Evolutionary conservation across 352 stramenopile species (phyloP), one percentile per base, ranked within the genome.

Genomic region (Globisporangium alternatum): DNA sequence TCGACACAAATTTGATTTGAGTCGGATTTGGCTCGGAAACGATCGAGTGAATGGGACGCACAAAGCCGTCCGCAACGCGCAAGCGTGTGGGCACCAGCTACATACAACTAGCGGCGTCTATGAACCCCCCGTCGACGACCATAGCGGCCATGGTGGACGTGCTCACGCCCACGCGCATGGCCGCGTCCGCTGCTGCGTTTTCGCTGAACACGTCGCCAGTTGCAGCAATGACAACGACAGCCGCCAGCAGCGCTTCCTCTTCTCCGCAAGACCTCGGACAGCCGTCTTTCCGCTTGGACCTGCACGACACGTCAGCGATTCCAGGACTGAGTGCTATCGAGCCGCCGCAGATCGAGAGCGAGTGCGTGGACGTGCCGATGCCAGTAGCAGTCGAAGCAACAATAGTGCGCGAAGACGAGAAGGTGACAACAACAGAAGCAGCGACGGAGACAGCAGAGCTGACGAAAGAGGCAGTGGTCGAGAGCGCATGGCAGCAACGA

Each of bases 31-130:
- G n/a, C n/a, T n/a, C n/a, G 6, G 6, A 47, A 59, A 25, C 30
- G 7, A n/a, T 43, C 41, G 58, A 51, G 35, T 56, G 28, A 58
- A 80, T 86, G 77, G 73, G 66, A 28, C 63, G 73, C 43, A 75
- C 61, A 55, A 83, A 83, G 57, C 68, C 71, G 6, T 25, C 64
- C 54, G 37, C 67, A 30, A 73, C 73, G 56, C 73, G 75, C 55
- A 78, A 64, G 70, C 58, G 69, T 58, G 55, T 66, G 30, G 67
- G 51, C 3, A 60, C 63, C 28, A 62, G 41, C 54, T 72, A 69
- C 57, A 47, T 62, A 9, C 44, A 56, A 44, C 25, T 13, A 15
- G 9, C 49, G 47, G 13, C 31, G 2, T 15, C 48, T 28, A 30
- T 58, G 33, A 39, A 9, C 41, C 48, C 64, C 3, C 55, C 44